phyloP scores from a whole-genome alignment of 2,329 filamentous ascomycete species.

The Xylaria arbuscula region DNA sequence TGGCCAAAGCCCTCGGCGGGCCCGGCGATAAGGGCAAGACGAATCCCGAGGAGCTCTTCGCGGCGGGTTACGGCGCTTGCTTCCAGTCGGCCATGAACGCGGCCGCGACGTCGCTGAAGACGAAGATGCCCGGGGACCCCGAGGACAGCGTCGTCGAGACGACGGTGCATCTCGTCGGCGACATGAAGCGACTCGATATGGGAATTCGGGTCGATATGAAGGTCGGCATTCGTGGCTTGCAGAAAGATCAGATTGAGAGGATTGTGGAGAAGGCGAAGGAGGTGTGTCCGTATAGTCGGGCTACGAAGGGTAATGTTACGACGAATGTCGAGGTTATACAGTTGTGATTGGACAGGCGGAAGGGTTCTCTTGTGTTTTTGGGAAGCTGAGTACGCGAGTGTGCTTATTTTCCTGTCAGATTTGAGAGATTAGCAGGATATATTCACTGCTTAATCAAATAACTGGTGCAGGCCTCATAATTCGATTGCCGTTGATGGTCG shows the following conservation, averaged over 20 bases:
- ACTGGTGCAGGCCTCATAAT: no score
- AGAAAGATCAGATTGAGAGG: conserved; percentile 26
- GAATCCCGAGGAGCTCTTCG: conserved; percentile 41
- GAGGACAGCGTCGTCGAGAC: conserved; percentile 38
- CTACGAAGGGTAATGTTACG: conserved; percentile 35
- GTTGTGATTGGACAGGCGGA: conserved; percentile 7
- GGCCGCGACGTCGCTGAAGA: conserved; percentile 28
- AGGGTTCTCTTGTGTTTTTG: no score
- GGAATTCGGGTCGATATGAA: conserved; percentile 38
- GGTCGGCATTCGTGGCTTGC: conserved; percentile 31
- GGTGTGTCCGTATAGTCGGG: conserved; percentile 39
- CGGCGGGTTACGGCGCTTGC: conserved; percentile 40
- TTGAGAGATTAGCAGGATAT: no score
- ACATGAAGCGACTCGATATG: conserved; percentile 40
- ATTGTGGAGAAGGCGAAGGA: conserved; percentile 35
- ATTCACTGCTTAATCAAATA: no score
- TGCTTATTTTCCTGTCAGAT: background rate
- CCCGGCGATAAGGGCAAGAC: conserved; percentile 38
- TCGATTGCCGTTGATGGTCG: no score
- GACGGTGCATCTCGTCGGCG: conserved; percentile 40
- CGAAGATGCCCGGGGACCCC: conserved; percentile 30
- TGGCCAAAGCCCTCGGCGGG: conserved; percentile 40
- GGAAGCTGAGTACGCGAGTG: background rate
- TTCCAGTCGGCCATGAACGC: conserved; percentile 41
- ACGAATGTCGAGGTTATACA: conserved; percentile 34